Conservation (phyloP, 2,329 filamentous ascomycete species). For the Talaromyces pinophilus region DNA sequence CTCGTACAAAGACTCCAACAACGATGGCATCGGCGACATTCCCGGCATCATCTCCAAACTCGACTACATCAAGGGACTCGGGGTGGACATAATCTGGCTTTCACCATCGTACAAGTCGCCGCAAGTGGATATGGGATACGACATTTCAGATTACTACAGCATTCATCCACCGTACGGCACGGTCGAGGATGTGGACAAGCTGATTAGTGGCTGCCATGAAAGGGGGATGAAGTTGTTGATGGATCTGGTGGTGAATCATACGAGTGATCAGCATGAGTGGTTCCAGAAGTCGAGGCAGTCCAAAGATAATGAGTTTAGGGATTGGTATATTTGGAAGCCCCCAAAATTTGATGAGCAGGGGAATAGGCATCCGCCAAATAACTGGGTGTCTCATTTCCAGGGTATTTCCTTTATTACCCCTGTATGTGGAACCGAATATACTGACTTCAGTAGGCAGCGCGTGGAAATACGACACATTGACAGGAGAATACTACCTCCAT, state of each 20-base stretch:
- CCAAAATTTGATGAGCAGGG: constrained; percentile 58
- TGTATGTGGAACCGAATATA: background rate
- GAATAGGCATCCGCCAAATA: constrained; percentile 67
- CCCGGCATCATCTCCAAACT: constrained; percentile 65
- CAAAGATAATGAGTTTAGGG: constrained; percentile 63
- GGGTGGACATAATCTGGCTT: constrained; percentile 63
- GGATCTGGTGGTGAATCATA: constrained; percentile 78
- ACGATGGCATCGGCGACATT: constrained; percentile 64
- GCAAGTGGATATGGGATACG: constrained; percentile 57
- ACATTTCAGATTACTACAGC: constrained; percentile 62
- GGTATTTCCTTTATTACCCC: constrained; percentile 22
- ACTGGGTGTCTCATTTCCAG: constrained; percentile 61
- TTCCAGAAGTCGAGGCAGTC: constrained; percentile 66
- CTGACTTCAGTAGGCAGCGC: constrained; percentile 34
- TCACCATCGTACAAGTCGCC: constrained; percentile 55
- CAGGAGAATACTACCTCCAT: constrained; percentile 73
- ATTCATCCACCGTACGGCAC: constrained; percentile 68
- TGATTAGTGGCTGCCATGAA: constrained; percentile 62
- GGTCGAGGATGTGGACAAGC: constrained; percentile 63
- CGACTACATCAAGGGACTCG: constrained; percentile 64
- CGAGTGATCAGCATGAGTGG: constrained; percentile 70
- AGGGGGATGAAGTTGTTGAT: constrained; percentile 71
- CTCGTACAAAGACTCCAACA: constrained; percentile 55
- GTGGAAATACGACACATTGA: constrained; percentile 67
- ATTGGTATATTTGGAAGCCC: constrained; percentile 66